Conservation (phyloP, 306 rosid genomes). For the Citrullus mucosospermus region DNA sequence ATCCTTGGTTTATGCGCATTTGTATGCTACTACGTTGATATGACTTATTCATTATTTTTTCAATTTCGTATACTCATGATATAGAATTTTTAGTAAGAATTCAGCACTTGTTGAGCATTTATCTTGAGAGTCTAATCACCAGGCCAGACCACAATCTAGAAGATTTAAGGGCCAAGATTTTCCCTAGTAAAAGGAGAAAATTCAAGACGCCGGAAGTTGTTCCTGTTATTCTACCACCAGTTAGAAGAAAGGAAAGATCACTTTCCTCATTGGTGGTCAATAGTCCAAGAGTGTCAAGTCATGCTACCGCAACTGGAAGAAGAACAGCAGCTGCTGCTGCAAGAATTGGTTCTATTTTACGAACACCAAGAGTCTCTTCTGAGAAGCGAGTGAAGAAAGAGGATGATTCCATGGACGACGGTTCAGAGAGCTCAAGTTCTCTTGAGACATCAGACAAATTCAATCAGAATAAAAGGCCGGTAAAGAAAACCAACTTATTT, state of each 20-base stretch:
- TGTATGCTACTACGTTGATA: neutral
- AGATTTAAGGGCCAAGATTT: constrained; percentile 77
- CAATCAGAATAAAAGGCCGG: constrained; percentile 40
- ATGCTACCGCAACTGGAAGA: constrained; percentile 64
- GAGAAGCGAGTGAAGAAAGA: constrained; percentile 49
- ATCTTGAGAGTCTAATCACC: constrained; percentile 19
- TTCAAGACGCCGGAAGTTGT: constrained; percentile 45
- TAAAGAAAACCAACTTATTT: constrained; percentile 17
- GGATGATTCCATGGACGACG: constrained; percentile 41
- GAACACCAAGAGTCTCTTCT: constrained; percentile 42
- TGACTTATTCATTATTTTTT: neutral
- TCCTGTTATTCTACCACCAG: constrained; percentile 51
- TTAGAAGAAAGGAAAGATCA: constrained; percentile 86
- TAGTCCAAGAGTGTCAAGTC: constrained; percentile 76
- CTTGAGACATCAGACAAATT: constrained; percentile 42
- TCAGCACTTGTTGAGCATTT: constrained; percentile 5
- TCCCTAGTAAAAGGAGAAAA: constrained; percentile 64
- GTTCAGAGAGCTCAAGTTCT: constrained; percentile 58
- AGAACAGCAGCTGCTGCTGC: constrained; percentile 57
- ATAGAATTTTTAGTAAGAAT: neutral
- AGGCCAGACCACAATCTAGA: constrained; percentile 92
- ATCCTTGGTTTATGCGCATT: neutral
- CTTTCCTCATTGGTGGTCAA: constrained; percentile 85
- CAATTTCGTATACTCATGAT: neutral
- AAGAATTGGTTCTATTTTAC: constrained; percentile 55